Evolutionary conservation across 1,139 yeast genomes (phyloP).

Genomic region (Taphrina pruni): DNA sequence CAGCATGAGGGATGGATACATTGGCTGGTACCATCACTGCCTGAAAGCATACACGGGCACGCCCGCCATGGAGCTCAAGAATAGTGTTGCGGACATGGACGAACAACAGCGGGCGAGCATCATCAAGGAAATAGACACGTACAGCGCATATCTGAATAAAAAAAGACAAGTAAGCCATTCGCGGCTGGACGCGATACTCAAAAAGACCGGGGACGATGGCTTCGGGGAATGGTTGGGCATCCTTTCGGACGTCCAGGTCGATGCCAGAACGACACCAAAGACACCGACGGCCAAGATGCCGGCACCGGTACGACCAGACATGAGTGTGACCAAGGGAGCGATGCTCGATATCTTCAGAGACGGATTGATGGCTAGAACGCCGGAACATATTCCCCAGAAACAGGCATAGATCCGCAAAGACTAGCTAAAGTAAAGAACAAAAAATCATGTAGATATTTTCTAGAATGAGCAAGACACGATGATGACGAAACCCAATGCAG

Average conservation of each 20-base stretch:
- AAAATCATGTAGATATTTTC: neutral
- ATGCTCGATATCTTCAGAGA: slow-evolving; percentile 26
- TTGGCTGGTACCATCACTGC: slow-evolving; percentile 42
- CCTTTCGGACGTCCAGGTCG: slow-evolving; percentile 32
- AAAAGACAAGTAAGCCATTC: slow-evolving; percentile 16
- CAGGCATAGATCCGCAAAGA: slow-evolving; percentile 10
- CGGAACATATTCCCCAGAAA: slow-evolving; percentile 23
- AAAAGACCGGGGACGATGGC: slow-evolving; percentile 16
- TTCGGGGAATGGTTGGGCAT: slow-evolving; percentile 38
- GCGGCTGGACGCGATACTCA: slow-evolving; percentile 8
- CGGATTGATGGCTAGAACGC: slow-evolving; percentile 25
- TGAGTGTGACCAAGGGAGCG: slow-evolving; percentile 16
- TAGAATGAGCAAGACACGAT: neutral
- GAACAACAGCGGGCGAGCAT: slow-evolving; percentile 11
- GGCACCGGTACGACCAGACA: slow-evolving; percentile 29
- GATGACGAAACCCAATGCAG: neutral
- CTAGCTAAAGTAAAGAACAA: too few relatives aligned
- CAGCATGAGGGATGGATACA: slow-evolving; percentile 31
- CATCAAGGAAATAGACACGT: slow-evolving; percentile 13
- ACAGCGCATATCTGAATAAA: slow-evolving; percentile 15
- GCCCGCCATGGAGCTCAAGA: slow-evolving; percentile 28
- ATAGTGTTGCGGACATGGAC: slow-evolving; percentile 13
- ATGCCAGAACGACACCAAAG: slow-evolving; percentile 34
- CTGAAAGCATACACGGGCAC: slow-evolving; percentile 31
- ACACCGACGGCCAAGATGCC: slow-evolving; percentile 25